A percentile compares a stretch with the other conserved stretches of the same genome.
phyloP scores from a whole-genome alignment of 306 rosid genomes.

The barrel medic (Medicago truncatula) region MtrunA17r5.0-ANR NC_053045.1:27432501-27433000 shows the following conservation, averaged over 20 bases:
- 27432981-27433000: constrained; percentile 67
- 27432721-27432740: constrained; percentile 71
- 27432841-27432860: constrained; percentile 84
- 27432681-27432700: constrained; percentile 34
- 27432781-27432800: constrained; percentile 79
- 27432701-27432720: constrained; percentile 60
- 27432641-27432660: constrained; percentile 44
- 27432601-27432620: constrained; percentile 4
- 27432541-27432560: constrained; percentile 21
- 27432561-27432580: not conserved
- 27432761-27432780: constrained; percentile 67
- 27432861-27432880: constrained; percentile 68
- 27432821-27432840: constrained; percentile 79
- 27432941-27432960: constrained; percentile 81
- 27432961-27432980: constrained; percentile 86
- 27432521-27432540: constrained; percentile 12
- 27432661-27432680: constrained; percentile 18
- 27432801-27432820: constrained; percentile 83
- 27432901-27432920: constrained; percentile 58
- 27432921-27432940: constrained; percentile 83
- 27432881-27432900: constrained; percentile 75
- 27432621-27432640: constrained; percentile 33
- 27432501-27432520: constrained; percentile 24
- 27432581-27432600: constrained; percentile 21
- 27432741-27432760: constrained; percentile 77